These are phyloP conservation scores for Schwanniomyces sp. DNA, from an alignment of 805 yeast genomes.

Conservation along the genomic window DNA sequence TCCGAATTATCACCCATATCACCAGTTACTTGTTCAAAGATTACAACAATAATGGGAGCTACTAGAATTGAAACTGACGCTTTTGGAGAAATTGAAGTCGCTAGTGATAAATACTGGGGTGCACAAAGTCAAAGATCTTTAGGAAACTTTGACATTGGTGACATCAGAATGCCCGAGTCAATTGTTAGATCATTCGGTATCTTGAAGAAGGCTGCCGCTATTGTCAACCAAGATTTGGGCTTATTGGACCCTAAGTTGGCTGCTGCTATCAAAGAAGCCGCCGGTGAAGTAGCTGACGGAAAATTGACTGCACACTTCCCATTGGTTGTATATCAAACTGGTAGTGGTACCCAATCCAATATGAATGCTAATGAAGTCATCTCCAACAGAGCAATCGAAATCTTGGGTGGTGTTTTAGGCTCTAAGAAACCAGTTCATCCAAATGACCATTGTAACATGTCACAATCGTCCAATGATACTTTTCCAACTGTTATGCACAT, in stretches of 20 bases:
- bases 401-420: slow-evolving; percentile 89
- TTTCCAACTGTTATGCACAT: slow-evolving; percentile 99
- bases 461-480: slow-evolving; percentile 98
- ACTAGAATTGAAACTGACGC: slow-evolving; percentile 36
- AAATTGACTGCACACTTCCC: slow-evolving; percentile 40
- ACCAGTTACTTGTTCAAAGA: background rate
- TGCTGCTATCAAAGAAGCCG: slow-evolving; percentile 35
- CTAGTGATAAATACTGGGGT: slow-evolving; percentile 35
- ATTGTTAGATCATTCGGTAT: slow-evolving; percentile 36
- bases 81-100: slow-evolving; percentile 37
- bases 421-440: slow-evolving; percentile 96
- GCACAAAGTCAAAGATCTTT: slow-evolving; percentile 40
- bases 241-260: slow-evolving; percentile 31
- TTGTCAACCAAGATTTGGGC: slow-evolving; percentile 34
- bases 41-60: background rate
- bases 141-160: slow-evolving; percentile 38
- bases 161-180: slow-evolving; percentile 35
- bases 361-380: slow-evolving; percentile 99
- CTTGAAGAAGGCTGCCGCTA: slow-evolving; percentile 39
- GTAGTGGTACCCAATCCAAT: slow-evolving; percentile 97
- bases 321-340: slow-evolving; percentile 98
- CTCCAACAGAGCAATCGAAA: slow-evolving; percentile 95
- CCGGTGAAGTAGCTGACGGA: slow-evolving; percentile 38
- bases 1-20: background rate
- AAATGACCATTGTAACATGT: slow-evolving; percentile 97